phyloP scores from a whole-genome alignment of 768 basidiomycete genomes.

The Pleurotus salmoneostramineus region DNA sequence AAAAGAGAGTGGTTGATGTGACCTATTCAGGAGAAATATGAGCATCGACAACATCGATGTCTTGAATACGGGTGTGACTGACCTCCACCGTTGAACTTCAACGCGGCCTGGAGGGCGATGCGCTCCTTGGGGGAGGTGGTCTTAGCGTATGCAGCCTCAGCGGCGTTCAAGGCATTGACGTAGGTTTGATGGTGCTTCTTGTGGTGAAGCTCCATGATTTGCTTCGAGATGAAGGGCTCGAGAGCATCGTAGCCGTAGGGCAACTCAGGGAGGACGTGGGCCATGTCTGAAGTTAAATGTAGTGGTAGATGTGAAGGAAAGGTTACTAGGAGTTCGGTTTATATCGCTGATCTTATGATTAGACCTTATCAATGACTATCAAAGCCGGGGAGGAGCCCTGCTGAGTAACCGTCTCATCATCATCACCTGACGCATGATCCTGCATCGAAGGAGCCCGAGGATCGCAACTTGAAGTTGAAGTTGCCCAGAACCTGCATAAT shows the following conservation, averaged over 20 bases:
- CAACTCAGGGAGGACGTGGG: slow-evolving; percentile 63
- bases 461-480: too few species aligned
- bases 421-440: neutral
- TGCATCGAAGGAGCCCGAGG: neutral
- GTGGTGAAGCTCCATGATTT: slow-evolving; percentile 96
- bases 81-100: slow-evolving; percentile 99
- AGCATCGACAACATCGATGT: slow-evolving; percentile 5
- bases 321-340: neutral
- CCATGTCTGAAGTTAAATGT: slow-evolving; percentile 21
- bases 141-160: slow-evolving; percentile 78
- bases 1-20: slow-evolving; percentile 96
- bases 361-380: neutral
- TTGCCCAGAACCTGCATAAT: too few species aligned
- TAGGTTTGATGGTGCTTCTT: slow-evolving; percentile 90
- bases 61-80: slow-evolving; percentile 18
- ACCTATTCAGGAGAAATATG: slow-evolving; percentile 36
- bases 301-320: neutral
- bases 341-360: slow-evolving; percentile 3
- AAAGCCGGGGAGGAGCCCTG: neutral
- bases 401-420: neutral
- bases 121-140: slow-evolving; percentile 62
- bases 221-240: slow-evolving; percentile 85
- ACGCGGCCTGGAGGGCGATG: slow-evolving; percentile 84
- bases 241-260: slow-evolving; percentile 79
- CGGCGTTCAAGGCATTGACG: slow-evolving; percentile 91